Evolutionary conservation across 352 stramenopile species (phyloP), one percentile per base, ranked within the genome.

Genomic region (Globisporangium paddicum): DNA sequence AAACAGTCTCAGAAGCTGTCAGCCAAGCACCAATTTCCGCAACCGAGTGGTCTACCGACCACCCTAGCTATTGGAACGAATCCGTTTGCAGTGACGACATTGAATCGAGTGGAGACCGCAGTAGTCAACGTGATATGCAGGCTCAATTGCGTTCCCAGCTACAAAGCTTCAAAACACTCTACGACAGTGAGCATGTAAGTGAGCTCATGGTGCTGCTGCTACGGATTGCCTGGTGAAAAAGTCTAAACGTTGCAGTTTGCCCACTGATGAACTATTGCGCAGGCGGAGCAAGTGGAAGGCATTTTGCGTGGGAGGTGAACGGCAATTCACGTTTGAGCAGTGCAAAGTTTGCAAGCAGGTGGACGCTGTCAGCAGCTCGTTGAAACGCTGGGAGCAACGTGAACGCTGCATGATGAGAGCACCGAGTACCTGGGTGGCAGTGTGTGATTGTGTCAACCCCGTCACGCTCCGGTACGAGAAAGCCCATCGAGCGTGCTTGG

Each of bases 341-440:
- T 86, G 76, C 38, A 50, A 63, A 18, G 16, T 84, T 3, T 86
- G 76, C 47, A 38, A 62, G 0, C 45, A 65, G 18, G 48, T 75
- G 18, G 72, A 79, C 1, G 54, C 73, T 3, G 54, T 84, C 13
- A 75, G 47, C 19, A 50, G 54, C 8, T 34, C 44, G 6, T 62
- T 62, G 1, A 34, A 44, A 18, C 32, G 58, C 3, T 86, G 68
- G 67, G 76, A 86, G 52, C 23, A 35, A 6, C 26, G 30, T 0
- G 63, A 84, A 28, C 53, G 28, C 10, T 84, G 76, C 28, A n/a
- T 11, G 0, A 53, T 55, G 45, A 47, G 67, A 8, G 32, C 69
- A 11, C 74, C 70, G 10, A 76, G 53, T 21, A 84, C 76, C 0
- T 86, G 76, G 76, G 42, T 86, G 26, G 58, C 45, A 7, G 5